Evolutionary conservation across 345 rosid species (phyloP).

Genomic region (Eucalyptus lansdowneana): DNA sequence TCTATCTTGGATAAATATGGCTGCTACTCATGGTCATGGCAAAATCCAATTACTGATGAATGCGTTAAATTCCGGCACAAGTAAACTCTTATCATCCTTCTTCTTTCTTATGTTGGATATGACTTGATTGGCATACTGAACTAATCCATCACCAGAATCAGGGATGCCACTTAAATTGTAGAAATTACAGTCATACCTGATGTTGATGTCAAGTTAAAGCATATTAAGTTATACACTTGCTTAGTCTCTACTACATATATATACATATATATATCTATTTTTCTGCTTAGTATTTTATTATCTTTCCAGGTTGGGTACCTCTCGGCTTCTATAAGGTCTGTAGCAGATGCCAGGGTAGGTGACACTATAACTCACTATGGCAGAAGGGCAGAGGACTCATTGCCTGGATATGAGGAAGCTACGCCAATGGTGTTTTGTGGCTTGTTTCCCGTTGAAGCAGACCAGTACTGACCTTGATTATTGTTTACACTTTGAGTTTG

Average conservation of each 20-base stretch:
- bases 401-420: conserved; percentile 96
- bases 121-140: not conserved
- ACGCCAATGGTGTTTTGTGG: conserved; percentile 99
- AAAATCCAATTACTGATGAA: not conserved
- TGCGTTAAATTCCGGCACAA: not conserved
- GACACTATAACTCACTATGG: conserved; percentile 65
- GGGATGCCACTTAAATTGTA: not conserved
- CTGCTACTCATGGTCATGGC: not conserved
- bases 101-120: not conserved
- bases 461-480: conserved; percentile 52
- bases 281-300: not conserved
- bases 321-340: conserved; percentile 90
- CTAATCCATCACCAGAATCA: not conserved
- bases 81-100: not conserved
- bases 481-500: not conserved
- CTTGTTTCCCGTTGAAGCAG: conserved; percentile 96
- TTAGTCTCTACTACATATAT: not conserved
- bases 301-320: conserved; percentile 79
- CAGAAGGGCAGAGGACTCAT: conserved; percentile 65
- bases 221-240: not conserved
- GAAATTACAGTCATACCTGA: not conserved
- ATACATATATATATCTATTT: not conserved
- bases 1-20: not conserved
- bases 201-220: not conserved
- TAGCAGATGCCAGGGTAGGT: conserved; percentile 98